phyloP scores from a whole-genome alignment of 495 filamentous ascomycete species.

The Aspergillus egyptiacus region DNA sequence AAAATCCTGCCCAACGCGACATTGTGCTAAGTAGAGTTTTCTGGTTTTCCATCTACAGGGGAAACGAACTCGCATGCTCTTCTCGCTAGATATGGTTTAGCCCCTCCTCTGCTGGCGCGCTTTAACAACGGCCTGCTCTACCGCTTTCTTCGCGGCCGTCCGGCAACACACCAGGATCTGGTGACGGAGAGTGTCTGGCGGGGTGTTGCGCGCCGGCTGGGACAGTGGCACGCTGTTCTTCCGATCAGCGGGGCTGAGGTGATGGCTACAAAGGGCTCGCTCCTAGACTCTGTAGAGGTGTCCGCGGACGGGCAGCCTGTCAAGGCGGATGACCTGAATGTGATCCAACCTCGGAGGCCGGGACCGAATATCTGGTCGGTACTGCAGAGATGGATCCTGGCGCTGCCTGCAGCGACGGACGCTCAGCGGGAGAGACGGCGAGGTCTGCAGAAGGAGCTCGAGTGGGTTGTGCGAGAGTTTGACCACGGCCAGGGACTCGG shows the following conservation, averaged over 20 bases:
- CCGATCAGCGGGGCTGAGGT: conserved; percentile 21
- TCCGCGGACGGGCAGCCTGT: conserved; percentile 18
- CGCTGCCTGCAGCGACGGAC: conserved; percentile 66
- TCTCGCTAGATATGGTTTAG: conserved; percentile 71
- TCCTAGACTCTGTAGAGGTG: conserved; percentile 26
- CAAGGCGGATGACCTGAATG: conserved; percentile 37
- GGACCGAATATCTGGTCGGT: conserved; percentile 86
- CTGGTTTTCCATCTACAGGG: conserved; percentile 42
- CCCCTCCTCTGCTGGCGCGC: conserved; percentile 80
- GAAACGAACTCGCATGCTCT: conserved; percentile 66
- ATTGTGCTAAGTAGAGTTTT: conserved; percentile 32
- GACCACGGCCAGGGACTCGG: conserved; percentile 70
- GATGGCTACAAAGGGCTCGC: conserved; percentile 9
- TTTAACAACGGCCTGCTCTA: conserved; percentile 97
- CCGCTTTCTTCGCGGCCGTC: conserved; percentile 74
- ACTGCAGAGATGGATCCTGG: conserved; percentile 90
- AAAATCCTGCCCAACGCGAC: conserved; percentile 32
- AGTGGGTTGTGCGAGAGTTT: conserved; percentile 58
- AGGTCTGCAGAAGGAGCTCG: conserved; percentile 67
- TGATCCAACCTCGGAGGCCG: conserved; percentile 55
- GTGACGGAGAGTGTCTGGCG: conserved; percentile 65
- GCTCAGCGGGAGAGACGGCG: conserved; percentile 59
- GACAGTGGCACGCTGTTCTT: conserved; percentile 87
- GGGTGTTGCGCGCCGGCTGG: conserved; percentile 75
- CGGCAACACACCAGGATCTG: conserved; percentile 75